Conservation (phyloP, 257 asterid genomes). For the Scutellaria galericulata region DNA sequence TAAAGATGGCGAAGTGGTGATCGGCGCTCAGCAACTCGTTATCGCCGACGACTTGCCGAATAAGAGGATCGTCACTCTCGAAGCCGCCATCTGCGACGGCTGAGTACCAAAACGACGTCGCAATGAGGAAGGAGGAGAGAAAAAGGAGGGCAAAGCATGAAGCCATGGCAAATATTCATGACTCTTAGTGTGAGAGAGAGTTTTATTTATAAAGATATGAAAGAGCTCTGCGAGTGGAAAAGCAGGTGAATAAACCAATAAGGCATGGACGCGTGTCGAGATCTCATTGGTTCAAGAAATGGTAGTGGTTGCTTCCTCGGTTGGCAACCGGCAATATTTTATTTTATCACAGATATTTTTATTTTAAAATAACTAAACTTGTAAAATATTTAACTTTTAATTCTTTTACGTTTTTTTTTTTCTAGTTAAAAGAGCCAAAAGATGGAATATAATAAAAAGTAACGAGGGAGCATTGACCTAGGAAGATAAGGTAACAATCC, state of each 20-base stretch:
- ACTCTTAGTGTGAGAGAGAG: constrained; percentile 20
- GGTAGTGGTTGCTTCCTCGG: constrained; percentile 31
- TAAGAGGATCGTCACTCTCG: constrained; percentile 47
- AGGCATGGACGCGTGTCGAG: constrained; percentile 9
- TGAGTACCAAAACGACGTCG: constrained; percentile 41
- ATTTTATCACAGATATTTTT: background rate
- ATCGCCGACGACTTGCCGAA: constrained; percentile 70
- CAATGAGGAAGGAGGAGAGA: constrained; percentile 39
- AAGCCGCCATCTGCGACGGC: constrained; percentile 34
- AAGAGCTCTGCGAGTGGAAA: constrained; percentile 7
- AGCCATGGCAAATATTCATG: constrained; percentile 42
- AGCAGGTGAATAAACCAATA: constrained; percentile 11
- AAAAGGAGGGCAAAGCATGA: constrained; percentile 39
- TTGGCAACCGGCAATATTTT: constrained; percentile 6
- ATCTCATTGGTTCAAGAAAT: background rate
- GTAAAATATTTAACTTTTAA: background rate
- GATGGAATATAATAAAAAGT: background rate
- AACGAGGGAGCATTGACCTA: background rate
- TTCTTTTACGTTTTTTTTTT: no score
- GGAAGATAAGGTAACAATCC: background rate
- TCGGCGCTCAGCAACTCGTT: constrained; percentile 55
- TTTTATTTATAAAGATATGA: constrained; percentile 15
- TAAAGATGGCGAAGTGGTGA: constrained; percentile 68
- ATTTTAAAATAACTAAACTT: background rate
- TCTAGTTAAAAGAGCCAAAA: background rate